Evolutionary conservation across 768 basidiomycete species (phyloP).

Genomic region (Royoungia palumana): DNA sequence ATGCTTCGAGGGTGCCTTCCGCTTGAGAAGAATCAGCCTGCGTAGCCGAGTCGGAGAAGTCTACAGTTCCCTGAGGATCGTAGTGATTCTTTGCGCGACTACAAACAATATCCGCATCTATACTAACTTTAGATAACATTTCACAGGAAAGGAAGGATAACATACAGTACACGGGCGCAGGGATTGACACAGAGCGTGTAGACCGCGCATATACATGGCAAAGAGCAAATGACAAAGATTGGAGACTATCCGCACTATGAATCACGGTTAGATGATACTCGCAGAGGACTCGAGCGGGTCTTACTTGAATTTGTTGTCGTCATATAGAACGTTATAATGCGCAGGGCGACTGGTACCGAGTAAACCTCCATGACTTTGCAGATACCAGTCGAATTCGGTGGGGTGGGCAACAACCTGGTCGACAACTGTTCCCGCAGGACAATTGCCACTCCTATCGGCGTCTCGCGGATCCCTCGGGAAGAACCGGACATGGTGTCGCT

Average conservation of each 20-base stretch:
- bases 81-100: slow-evolving; percentile 80
- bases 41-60: slow-evolving; percentile 60
- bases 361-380: slow-evolving; percentile 74
- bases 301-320: slow-evolving; percentile 62
- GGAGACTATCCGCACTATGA: slow-evolving; percentile 60
- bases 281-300: neutral
- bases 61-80: slow-evolving; percentile 54
- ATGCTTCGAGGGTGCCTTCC: slow-evolving; percentile 45
- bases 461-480: slow-evolving; percentile 47
- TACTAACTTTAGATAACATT: neutral
- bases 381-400: slow-evolving; percentile 72
- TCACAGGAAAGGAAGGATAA: neutral
- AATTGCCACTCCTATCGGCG: slow-evolving; percentile 68
- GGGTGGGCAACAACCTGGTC: slow-evolving; percentile 70
- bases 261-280: slow-evolving; percentile 6
- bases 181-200: slow-evolving; percentile 79
- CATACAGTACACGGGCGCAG: slow-evolving; percentile 79
- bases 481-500: slow-evolving; percentile 47
- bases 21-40: slow-evolving; percentile 40
- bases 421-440: slow-evolving; percentile 74
- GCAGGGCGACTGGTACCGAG: slow-evolving; percentile 72
- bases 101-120: slow-evolving; percentile 77
- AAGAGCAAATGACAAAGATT: slow-evolving; percentile 67
- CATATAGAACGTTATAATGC: slow-evolving; percentile 45
- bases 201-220: slow-evolving; percentile 81